Base-by-base conservation (phyloP, 805 yeast genomes). In the Pichia thaimueangensis region DNA sequence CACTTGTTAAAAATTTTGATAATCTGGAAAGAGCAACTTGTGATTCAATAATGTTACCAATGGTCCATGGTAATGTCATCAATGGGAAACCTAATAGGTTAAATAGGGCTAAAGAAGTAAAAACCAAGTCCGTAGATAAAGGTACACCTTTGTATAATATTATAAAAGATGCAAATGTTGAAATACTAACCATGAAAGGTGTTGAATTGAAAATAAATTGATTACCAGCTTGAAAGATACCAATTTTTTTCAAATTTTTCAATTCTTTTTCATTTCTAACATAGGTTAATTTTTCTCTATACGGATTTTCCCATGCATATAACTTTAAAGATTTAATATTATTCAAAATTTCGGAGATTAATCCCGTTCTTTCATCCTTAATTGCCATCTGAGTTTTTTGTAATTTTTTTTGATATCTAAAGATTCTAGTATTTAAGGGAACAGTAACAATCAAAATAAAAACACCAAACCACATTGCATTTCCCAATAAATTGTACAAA, bases 391-490 rank as follows among this genome's bases (percentile, higher is more conserved):
- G 97, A 6, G 70, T 62, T 58, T 83, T 85, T 63, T 89, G 96
- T 47, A 87, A 68, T 10, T 61, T 69, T 63, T 82, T 86, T 62
- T 82, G 88, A 43, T 65, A 64, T 53, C 74, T 73, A 47, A 88
- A 83, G 50, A 89, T 68, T 19, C 69, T 59, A 3, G 86, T 80
- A 57, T 89, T 88, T 37, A 86, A 56, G 5, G 96, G 96, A 50
- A 88, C 78, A 75, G 87, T 79, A 24, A 87, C 55, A 3, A 80
- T 57, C 76, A 89, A 78, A 45, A 91, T 78, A 25, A 74, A 63
- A 12, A 91, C 94, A 60, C 97, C 97, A 32, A 95, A 82, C 95
- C 96, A 86, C 95, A 89, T 88, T n/a, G 93, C 76, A 45, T 80
- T 76, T 29, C 96, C 96, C 44, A 89, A 63, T 35, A 89, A 64